phyloP scores from a whole-genome alignment of 2,329 filamentous ascomycete species.

The Hysterium pulicare region DNA sequence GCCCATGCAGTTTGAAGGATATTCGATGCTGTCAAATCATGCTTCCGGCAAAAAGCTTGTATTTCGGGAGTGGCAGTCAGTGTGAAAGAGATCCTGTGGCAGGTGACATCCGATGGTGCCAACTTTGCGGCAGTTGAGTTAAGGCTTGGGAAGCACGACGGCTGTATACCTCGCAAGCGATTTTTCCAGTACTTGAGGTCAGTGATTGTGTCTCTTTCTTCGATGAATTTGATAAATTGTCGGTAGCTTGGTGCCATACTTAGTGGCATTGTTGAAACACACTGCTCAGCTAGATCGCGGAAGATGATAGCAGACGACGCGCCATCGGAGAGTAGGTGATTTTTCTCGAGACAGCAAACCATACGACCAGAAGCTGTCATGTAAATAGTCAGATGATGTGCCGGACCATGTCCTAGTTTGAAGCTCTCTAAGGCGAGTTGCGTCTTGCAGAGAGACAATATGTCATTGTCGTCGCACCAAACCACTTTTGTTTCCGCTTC shows the following conservation, averaged over 20 bases:
- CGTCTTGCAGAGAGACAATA: conserved; percentile 3
- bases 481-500: conserved; percentile 3
- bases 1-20: conserved; percentile 16
- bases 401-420: no score
- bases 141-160: conserved; percentile 5
- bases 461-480: conserved; percentile 6
- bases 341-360: conserved; percentile 46
- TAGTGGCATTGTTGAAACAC: conserved; percentile 9
- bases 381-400: conserved; percentile 43
- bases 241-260: conserved; percentile 10
- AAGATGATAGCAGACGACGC: conserved; percentile 45
- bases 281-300: conserved; percentile 40
- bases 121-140: neutral
- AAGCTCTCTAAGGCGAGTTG: conserved; percentile 34
- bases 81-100: conserved; percentile 1
- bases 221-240: conserved; percentile 12
- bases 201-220: conserved; percentile 6
- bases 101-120: neutral
- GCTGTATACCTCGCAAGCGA: conserved; percentile 7
- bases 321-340: conserved; percentile 47
- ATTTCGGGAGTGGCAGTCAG: conserved; percentile 5
- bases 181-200: neutral
- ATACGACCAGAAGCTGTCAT: conserved; percentile 24
- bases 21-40: conserved; percentile 12
- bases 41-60: conserved; percentile 4